Conservation (phyloP, 768 basidiomycete genomes). For the Leucocoprinus leucothites region DNA sequence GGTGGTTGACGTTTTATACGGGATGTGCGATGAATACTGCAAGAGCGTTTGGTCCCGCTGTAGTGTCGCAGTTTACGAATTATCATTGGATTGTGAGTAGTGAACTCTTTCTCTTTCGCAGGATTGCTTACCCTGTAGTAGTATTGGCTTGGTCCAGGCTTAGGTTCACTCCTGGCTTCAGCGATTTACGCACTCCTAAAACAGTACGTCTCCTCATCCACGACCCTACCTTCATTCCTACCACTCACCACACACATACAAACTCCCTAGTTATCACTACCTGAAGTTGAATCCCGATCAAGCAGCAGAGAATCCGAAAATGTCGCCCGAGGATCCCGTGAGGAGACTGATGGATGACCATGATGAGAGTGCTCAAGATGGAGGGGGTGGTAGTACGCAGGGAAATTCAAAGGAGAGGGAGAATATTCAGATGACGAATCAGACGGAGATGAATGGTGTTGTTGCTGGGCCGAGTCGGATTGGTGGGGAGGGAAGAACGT, state of each 20-base stretch:
- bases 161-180: conserved; percentile 60
- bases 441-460: background rate
- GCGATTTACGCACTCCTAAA: conserved; percentile 59
- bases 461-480: too few relatives aligned
- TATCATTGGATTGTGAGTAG: conserved; percentile 60
- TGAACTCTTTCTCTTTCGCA: background rate
- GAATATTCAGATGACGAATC: background rate
- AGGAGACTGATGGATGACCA: conserved; percentile 1
- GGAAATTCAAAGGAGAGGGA: background rate
- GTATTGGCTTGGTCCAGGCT: conserved; percentile 72
- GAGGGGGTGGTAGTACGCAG: background rate
- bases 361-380: background rate
- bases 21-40: conserved; percentile 70
- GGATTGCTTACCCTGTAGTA: conserved; percentile 21
- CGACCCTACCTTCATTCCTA: background rate
- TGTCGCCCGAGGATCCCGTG: conserved; percentile 40
- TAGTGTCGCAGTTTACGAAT: conserved; percentile 55
- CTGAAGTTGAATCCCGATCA: conserved; percentile 49
- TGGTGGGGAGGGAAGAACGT: too few relatives aligned
- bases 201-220: conserved; percentile 23
- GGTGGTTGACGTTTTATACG: conserved; percentile 60
- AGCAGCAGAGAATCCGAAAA: conserved; percentile 34
- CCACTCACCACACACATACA: background rate
- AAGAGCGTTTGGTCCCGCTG: conserved; percentile 68
- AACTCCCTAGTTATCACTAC: conserved; percentile 40